A percentile compares a stretch with the other conserved stretches of the same genome.
These are phyloP conservation scores for Sclerotinia spermophila DNA, from an alignment of 2,329 filamentous ascomycete species.

Conservation along the genomic window DNA sequence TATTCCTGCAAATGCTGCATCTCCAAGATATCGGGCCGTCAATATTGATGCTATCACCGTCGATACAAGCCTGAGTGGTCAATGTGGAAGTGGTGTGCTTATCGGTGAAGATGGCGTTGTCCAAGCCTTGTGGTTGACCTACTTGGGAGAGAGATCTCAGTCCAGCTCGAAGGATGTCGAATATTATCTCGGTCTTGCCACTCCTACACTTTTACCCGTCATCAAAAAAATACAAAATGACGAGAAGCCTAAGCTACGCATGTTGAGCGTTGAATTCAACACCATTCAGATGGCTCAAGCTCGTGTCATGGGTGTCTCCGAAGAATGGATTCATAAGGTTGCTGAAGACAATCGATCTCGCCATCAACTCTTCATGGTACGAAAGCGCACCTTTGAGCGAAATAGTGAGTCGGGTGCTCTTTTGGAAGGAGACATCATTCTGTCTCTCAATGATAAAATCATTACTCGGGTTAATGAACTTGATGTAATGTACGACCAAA, in stretches of 20 bases:
- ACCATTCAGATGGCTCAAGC: slow-evolving; percentile 96
- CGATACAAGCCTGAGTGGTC: slow-evolving; percentile 84
- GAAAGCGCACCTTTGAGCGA: slow-evolving; percentile 74
- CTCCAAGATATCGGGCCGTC: slow-evolving; percentile 88
- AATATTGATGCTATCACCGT: slow-evolving; percentile 97
- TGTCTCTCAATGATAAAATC: slow-evolving; percentile 85
- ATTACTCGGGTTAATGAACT: slow-evolving; percentile 92
- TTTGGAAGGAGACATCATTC: slow-evolving; percentile 85
- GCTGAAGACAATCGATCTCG: slow-evolving; percentile 83
- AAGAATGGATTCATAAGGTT: slow-evolving; percentile 92
- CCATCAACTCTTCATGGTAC: slow-evolving; percentile 97
- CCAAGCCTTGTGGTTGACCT: slow-evolving; percentile 94
- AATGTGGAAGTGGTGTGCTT: slow-evolving; percentile 92
- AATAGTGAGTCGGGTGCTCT: slow-evolving; percentile 62
- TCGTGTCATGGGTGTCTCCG: slow-evolving; percentile 92
- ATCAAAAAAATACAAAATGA: slow-evolving; percentile 80
- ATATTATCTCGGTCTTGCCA: slow-evolving; percentile 90
- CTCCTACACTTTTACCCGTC: slow-evolving; percentile 85
- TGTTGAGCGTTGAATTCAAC: slow-evolving; percentile 90
- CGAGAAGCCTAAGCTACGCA: slow-evolving; percentile 74
- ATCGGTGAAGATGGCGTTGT: slow-evolving; percentile 87
- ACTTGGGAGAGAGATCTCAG: slow-evolving; percentile 82
- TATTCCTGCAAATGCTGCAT: slow-evolving; percentile 88
- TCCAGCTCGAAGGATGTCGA: slow-evolving; percentile 85
- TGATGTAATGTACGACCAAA: slow-evolving; percentile 93